Evolutionary conservation across 345 rosid genomes (phyloP).

Genomic region (Hevea brasiliensis): DNA sequence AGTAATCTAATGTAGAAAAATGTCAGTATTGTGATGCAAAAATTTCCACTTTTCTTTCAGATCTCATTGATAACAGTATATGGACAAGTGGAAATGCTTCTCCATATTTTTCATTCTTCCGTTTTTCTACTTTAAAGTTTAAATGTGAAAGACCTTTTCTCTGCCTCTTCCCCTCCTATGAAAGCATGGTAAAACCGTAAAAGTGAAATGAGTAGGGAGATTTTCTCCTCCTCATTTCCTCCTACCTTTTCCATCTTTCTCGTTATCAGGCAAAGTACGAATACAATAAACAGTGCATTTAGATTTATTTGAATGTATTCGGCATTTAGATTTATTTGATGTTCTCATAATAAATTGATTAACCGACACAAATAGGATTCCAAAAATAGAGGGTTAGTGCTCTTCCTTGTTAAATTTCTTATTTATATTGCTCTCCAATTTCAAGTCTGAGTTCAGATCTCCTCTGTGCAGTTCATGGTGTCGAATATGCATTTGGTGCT

Average conservation of each 20-base stretch:
- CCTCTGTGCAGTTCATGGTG: constrained; percentile 31
- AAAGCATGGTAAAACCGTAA: too few relatives aligned
- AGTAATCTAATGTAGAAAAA: too few relatives aligned
- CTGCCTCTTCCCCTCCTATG: not conserved
- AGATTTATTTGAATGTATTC: too few relatives aligned
- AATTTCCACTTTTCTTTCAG: not conserved
- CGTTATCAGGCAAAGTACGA: not conserved
- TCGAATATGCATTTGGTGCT: constrained; percentile 38
- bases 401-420: not conserved
- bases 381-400: too few relatives aligned
- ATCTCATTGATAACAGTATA: not conserved
- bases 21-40: not conserved
- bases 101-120: too few relatives aligned
- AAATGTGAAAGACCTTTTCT: not conserved
- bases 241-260: not conserved
- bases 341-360: too few relatives aligned
- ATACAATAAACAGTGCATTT: not conserved
- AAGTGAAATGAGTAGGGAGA: not conserved
- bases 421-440: constrained; percentile 1
- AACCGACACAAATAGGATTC: too few relatives aligned
- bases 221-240: not conserved
- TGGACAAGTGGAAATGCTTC: not conserved
- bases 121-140: not conserved
- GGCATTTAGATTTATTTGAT: not conserved
- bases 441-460: not conserved